phyloP scores from a whole-genome alignment of 2,329 filamentous ascomycete species.

The Elsinoe arachidis region DNA sequence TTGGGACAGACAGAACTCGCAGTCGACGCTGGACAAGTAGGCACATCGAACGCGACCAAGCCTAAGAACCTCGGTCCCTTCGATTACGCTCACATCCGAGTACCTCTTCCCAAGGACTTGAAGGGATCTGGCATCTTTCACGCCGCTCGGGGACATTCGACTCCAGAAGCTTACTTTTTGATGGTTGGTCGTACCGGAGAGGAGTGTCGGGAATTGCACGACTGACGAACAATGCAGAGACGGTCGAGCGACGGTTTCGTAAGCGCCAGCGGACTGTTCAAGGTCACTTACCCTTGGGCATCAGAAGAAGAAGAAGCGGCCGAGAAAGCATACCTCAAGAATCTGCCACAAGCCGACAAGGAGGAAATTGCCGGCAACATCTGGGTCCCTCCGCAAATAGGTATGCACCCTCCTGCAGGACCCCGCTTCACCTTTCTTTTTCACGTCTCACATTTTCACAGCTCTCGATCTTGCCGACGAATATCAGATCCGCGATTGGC shows the following conservation, averaged over 20 bases:
- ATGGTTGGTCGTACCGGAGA: slow-evolving; percentile 51
- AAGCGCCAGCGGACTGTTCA: slow-evolving; percentile 86
- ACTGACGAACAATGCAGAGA: slow-evolving; percentile 42
- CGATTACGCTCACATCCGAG: slow-evolving; percentile 92
- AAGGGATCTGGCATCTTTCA: slow-evolving; percentile 85
- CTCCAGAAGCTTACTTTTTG: slow-evolving; percentile 87
- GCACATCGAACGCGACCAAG: slow-evolving; percentile 62
- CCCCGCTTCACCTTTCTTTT: not conserved
- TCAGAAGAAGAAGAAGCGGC: slow-evolving; percentile 57
- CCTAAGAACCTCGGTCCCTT: slow-evolving; percentile 70
- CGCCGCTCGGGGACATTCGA: slow-evolving; percentile 50
- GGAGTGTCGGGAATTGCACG: not conserved
- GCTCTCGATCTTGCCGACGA: slow-evolving; percentile 78
- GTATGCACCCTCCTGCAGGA: slow-evolving; percentile 33
- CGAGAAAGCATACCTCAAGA: slow-evolving; percentile 79
- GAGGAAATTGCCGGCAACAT: slow-evolving; percentile 96
- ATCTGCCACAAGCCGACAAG: slow-evolving; percentile 66
- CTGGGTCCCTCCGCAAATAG: slow-evolving; percentile 76
- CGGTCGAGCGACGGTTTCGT: slow-evolving; percentile 77
- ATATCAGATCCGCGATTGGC: slow-evolving; percentile 79
- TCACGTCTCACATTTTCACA: slow-evolving; percentile 29
- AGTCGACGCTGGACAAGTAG: slow-evolving; percentile 68
- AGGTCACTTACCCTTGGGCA: slow-evolving; percentile 76
- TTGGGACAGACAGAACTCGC: slow-evolving; percentile 87
- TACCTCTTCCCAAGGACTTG: slow-evolving; percentile 84